A percentile compares a stretch with the other conserved stretches of the same genome.
Evolutionary conservation across 305 asterid genomes (phyloP).

Genomic region (Fraxinus nigra): DNA sequence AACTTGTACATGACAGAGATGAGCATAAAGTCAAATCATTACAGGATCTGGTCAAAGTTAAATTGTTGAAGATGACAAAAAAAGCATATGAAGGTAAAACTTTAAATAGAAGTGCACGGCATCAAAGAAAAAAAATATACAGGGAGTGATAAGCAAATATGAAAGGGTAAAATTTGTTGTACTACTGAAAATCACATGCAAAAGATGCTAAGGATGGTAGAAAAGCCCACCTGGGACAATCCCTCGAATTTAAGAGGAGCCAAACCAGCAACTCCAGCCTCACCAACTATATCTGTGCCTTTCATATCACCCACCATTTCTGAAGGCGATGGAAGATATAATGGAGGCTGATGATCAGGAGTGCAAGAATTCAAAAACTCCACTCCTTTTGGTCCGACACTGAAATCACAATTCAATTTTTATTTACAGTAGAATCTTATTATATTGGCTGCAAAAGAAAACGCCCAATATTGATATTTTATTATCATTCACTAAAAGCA

Average conservation of each 20-base stretch:
- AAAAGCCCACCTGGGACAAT: constrained; percentile 51
- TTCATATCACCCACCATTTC: constrained; percentile 55
- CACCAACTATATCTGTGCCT: constrained; percentile 41
- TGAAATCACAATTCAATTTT: constrained; percentile 32
- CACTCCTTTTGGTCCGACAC: constrained; percentile 76
- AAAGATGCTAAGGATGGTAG: constrained; percentile 10
- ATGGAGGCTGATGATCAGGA: constrained; percentile 93
- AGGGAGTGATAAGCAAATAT: neutral
- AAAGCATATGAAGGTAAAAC: constrained; percentile 10
- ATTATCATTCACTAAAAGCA: neutral
- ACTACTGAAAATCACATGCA: constrained; percentile 17
- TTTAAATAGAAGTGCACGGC: neutral
- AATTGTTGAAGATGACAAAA: constrained; percentile 12
- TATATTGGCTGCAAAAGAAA: constrained; percentile 17
- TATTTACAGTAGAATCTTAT: constrained; percentile 12
- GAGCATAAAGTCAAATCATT: constrained; percentile 24
- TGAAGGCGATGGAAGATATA: constrained; percentile 57
- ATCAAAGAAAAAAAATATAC: neutral
- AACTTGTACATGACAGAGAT: constrained; percentile 12
- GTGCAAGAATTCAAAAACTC: constrained; percentile 72
- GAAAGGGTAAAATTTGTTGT: neutral
- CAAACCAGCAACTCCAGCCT: constrained; percentile 36
- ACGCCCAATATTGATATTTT: neutral
- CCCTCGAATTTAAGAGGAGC: constrained; percentile 42
- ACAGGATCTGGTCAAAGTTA: constrained; percentile 3